Base-by-base conservation (phyloP, 2,329 filamentous ascomycete genomes). In the Aspergillus ochraceoroseus region DNA sequence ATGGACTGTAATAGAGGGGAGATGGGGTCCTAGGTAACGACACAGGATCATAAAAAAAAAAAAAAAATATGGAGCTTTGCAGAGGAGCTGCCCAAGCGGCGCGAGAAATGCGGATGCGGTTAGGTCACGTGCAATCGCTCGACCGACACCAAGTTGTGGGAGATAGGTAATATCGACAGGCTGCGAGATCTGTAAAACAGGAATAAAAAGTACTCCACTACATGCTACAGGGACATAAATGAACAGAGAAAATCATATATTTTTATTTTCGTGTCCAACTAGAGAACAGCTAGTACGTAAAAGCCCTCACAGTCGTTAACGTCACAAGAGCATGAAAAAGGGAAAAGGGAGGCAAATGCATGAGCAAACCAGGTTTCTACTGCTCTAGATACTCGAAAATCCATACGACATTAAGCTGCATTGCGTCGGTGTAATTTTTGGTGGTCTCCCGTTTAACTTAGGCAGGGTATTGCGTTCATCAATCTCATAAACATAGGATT, bases 391-490 rank as follows among this genome's bases (percentile, higher is more conserved):
- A 49, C 47, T 47, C 47, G 48, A 54, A 48, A 54, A 51, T 56
- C 56, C 57, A 53, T 50, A 56, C 50, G 51, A 54, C 53, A 55
- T 58, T 52, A 56, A 57, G 49, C 49, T 47, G 47, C 45, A 47
- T 50, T 52, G 44, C 49, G 40, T 54, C 48, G 46, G 46, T 54
- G 37, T 52, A 52, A 56, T 54, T 57, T 53, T 52, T 52, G 33
- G 42, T 38, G 32, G 34, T 43, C 15, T 18, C 40, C 46, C 47
- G 46, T 42, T 42, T 51, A 50, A 44, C 45, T 38, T 48, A 41
- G 53, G 54, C 50, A 60, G 57, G 61, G 58, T 61, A 61, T 63
- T 60, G 61, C 57, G 59, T 61, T 66, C 63, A 61, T 68, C 64
- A 64, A 62, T 62, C 56, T 66, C 64, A 63, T 66, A 60, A 64